These are phyloP conservation scores for Colletotrichum scovillei DNA, from an alignment of 2,329 filamentous ascomycete genomes.

Conservation along the genomic window DNA sequence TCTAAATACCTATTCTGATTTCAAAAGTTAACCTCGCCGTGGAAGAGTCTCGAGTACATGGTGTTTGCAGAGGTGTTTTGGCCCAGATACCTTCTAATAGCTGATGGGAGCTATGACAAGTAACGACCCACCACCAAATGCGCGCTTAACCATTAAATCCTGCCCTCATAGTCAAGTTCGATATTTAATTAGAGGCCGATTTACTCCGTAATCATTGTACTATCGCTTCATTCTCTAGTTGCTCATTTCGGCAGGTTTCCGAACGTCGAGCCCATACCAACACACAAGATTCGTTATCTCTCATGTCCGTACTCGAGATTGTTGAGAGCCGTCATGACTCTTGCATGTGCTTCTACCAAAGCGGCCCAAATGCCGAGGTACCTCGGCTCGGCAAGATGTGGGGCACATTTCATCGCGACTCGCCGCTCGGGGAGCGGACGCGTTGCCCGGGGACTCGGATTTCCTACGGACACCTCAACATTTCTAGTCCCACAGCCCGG, in stretches of 20 bases:
- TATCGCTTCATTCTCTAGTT: background rate
- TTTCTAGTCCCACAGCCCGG: background rate
- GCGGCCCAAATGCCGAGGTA: constrained; percentile 11
- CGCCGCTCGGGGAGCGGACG: background rate
- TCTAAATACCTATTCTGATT: too few species aligned
- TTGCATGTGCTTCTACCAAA: constrained; percentile 10
- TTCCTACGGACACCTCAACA: background rate
- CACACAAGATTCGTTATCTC: background rate
- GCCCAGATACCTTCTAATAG: too few species aligned
- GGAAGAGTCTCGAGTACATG: too few species aligned
- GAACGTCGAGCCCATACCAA: too few species aligned
- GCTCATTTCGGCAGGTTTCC: background rate
- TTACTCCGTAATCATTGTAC: too few species aligned
- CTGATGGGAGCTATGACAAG: too few species aligned
- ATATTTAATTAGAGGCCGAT: too few species aligned
- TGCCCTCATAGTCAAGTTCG: background rate
- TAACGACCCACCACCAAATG: too few species aligned
- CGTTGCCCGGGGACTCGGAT: background rate
- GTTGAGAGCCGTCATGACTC: background rate
- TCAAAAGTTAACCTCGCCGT: too few species aligned
- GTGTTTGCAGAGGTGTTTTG: too few species aligned
- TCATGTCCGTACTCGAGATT: background rate
- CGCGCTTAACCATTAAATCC: too few species aligned
- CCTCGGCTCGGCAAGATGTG: constrained; percentile 24
- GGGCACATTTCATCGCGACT: background rate